A percentile compares a stretch with the other conserved stretches of the same genome.
Conservation (phyloP, 257 asterid species). For the Lantana camara region DNA sequence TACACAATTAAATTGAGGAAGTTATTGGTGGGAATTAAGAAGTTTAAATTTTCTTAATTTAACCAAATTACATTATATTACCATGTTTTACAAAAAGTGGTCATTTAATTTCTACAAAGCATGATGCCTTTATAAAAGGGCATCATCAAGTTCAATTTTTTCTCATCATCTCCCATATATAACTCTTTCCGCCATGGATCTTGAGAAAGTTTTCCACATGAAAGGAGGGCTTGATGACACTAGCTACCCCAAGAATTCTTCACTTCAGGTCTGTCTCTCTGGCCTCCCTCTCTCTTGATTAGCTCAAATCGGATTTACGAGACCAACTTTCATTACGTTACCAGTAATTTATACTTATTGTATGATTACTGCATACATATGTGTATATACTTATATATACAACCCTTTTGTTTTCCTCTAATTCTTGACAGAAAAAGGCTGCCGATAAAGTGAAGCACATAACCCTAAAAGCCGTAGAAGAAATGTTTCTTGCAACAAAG, state of each 20-base stretch:
- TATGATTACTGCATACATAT: no score
- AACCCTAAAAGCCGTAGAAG: constrained; percentile 45
- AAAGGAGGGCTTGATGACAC: constrained; percentile 53
- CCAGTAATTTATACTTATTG: no score
- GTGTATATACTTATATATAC: no score
- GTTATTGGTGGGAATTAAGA: not conserved
- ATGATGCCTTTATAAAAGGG: constrained; percentile 8
- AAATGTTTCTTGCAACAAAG: constrained; percentile 34
- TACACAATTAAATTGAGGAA: no score
- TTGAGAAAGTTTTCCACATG: constrained; percentile 69
- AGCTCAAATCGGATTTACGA: no score
- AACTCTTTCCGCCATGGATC: constrained; percentile 45
- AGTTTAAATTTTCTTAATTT: no score
- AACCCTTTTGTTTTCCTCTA: not conserved
- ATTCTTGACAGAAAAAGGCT: constrained; percentile 48
- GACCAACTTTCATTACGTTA: no score
- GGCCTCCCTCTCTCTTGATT: not conserved
- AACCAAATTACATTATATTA: not conserved
- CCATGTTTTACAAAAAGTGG: not conserved
- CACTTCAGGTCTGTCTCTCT: constrained; percentile 51
- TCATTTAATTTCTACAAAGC: not conserved
- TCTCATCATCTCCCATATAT: no score
- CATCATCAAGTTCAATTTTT: not conserved
- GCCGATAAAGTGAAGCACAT: constrained; percentile 61
- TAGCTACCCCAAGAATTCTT: constrained; percentile 60